Evolutionary conservation across 257 asterid species (phyloP).

Genomic region (Lantana camara): DNA sequence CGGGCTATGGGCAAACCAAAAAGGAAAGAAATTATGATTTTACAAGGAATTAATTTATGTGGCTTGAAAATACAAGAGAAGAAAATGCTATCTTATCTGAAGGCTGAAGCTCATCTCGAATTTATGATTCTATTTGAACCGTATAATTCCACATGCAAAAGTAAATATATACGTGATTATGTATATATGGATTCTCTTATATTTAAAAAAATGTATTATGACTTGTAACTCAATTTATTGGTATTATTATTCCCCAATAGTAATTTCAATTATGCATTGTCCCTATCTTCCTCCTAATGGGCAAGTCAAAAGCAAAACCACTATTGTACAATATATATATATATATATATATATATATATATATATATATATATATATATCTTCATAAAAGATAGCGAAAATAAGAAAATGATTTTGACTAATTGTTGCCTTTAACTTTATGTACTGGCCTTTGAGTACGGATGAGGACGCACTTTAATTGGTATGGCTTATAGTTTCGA

Average conservation of each 20-base stretch:
- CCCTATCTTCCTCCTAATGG: neutral
- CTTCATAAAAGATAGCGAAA: neutral
- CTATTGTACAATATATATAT: conserved; percentile 1
- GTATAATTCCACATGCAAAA: neutral
- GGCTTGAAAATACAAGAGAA: too few relatives aligned
- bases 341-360: neutral
- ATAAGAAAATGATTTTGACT: neutral
- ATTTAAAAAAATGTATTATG: neutral
- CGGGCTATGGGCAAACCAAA: too few relatives aligned
- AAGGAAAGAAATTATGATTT: too few relatives aligned
- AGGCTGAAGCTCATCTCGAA: too few relatives aligned
- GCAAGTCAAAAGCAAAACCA: conserved; percentile 15
- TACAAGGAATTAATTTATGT: too few relatives aligned
- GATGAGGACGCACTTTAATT: conserved; percentile 23
- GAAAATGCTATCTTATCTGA: too few relatives aligned
- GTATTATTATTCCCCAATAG: conserved; percentile 12
- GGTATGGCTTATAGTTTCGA: neutral
- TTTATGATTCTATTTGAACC: neutral
- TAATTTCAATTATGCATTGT: neutral
- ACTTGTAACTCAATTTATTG: neutral
- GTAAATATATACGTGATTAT: neutral
- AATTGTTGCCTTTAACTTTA: conserved; percentile 2
- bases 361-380: neutral
- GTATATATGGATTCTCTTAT: too few relatives aligned
- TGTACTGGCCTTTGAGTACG: conserved; percentile 20